Percentiles rank a stretch among this genome's conserved stretches.
phyloP scores from a whole-genome alignment of 1,139 yeast species.

The Sugiyamaella castrensis region DNA sequence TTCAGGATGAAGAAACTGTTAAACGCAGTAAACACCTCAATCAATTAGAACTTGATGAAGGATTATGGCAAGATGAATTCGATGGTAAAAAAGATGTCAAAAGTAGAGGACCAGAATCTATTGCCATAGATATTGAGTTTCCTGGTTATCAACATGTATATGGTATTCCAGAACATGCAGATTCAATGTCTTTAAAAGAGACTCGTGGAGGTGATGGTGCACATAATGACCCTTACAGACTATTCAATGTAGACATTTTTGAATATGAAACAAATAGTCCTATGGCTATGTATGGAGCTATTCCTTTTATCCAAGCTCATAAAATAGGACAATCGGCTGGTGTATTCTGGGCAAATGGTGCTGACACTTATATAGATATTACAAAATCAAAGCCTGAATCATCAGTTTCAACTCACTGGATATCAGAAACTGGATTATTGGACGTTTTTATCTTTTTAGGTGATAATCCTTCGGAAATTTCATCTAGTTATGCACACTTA shows the following conservation, averaged over 20 bases:
- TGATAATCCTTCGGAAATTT: constrained; percentile 56
- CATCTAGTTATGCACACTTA: constrained; percentile 61
- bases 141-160: constrained; percentile 60
- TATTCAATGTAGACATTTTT: constrained; percentile 90
- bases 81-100: constrained; percentile 56
- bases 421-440: constrained; percentile 81
- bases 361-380: constrained; percentile 88
- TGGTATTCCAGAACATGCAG: constrained; percentile 97
- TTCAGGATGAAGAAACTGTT: not conserved
- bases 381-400: constrained; percentile 29
- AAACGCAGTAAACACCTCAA: not conserved
- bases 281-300: constrained; percentile 91
- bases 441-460: constrained; percentile 74
- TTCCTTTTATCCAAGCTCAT: constrained; percentile 79
- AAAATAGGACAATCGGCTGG: constrained; percentile 63
- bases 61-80: constrained; percentile 38
- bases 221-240: constrained; percentile 69
- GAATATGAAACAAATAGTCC: constrained; percentile 82
- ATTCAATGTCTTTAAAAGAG: constrained; percentile 65
- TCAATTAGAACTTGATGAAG: constrained; percentile 31
- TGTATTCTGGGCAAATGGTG: constrained; percentile 86
- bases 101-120: constrained; percentile 87
- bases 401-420: constrained; percentile 62
- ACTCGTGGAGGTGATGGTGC: constrained; percentile 45
- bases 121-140: constrained; percentile 74